Evolutionary conservation across 2,329 filamentous ascomycete species (phyloP).

Genomic region (Sporothrix protearum): DNA sequence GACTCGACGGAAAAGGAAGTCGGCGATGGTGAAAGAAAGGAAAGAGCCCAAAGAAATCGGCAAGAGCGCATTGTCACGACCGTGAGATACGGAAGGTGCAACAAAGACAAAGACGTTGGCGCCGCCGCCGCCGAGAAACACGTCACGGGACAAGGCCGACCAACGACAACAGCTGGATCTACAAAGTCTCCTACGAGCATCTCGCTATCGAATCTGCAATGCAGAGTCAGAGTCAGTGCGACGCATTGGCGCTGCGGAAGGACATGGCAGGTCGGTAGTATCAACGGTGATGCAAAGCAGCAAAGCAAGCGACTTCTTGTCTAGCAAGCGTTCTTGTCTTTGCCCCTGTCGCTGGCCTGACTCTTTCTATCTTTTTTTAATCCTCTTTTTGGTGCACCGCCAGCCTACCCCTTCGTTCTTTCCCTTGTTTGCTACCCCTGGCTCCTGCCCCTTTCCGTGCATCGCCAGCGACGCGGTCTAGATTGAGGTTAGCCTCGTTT

Average conservation of each 20-base stretch:
- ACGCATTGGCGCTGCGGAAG: background rate
- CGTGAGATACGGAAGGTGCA: constrained; percentile 4
- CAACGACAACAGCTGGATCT: background rate
- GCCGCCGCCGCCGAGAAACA: background rate
- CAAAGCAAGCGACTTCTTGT: background rate
- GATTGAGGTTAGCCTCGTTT: constrained; percentile 21
- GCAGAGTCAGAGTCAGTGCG: background rate
- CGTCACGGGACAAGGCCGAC: background rate
- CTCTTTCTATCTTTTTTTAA: background rate
- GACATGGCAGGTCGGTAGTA: background rate
- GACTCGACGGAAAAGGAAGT: constrained; percentile 13
- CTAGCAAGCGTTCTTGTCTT: background rate
- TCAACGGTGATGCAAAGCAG: background rate
- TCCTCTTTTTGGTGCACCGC: background rate
- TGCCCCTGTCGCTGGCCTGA: background rate
- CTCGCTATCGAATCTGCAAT: constrained; percentile 12
- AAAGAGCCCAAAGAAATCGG: background rate
- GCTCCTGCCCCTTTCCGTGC: constrained; percentile 1
- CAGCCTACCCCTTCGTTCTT: background rate
- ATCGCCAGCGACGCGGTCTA: constrained; percentile 21
- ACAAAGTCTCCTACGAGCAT: background rate
- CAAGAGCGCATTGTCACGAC: background rate
- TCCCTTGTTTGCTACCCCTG: constrained; percentile 1
- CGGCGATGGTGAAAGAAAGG: background rate
- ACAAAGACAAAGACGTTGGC: constrained; percentile 13